Evolutionary conservation across 805 yeast species (phyloP).

Genomic region (Suhomyces kilbournensis): DNA sequence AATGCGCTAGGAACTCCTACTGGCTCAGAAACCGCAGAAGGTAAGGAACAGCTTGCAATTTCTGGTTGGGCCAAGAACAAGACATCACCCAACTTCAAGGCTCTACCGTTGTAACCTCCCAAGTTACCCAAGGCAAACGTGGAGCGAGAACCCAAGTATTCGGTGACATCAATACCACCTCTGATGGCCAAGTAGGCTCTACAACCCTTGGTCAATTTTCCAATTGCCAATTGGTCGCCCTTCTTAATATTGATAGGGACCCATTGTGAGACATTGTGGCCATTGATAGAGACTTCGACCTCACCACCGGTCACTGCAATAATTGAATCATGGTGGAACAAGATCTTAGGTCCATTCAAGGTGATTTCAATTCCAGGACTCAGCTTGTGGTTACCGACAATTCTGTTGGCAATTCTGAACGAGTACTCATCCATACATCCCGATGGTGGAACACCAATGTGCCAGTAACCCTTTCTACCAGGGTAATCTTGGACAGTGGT

Average conservation of each 20-base stretch:
- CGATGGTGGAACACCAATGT: conserved; percentile 95
- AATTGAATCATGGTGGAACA: conserved; percentile 78
- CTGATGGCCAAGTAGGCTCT: conserved; percentile 86
- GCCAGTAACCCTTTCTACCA: conserved; percentile 86
- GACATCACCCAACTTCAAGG: conserved; percentile 87
- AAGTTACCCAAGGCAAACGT: conserved; percentile 91
- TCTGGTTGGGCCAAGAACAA: conserved; percentile 80
- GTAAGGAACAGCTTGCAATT: conserved; percentile 62
- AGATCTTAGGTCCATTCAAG: conserved; percentile 77
- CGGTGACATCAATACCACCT: conserved; percentile 92
- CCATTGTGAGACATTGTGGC: conserved; percentile 56
- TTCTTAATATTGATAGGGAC: conserved; percentile 65
- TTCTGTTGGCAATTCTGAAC: conserved; percentile 82
- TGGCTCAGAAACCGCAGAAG: conserved; percentile 70
- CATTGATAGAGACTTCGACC: conserved; percentile 66
- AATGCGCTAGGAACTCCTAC: conserved; percentile 50
- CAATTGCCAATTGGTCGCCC: conserved; percentile 78
- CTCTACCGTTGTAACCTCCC: conserved; percentile 95
- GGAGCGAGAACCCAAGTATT: conserved; percentile 92
- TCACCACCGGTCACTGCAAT: conserved; percentile 88
- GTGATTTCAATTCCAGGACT: conserved; percentile 94
- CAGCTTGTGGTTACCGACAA: conserved; percentile 78
- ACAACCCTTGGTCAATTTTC: conserved; percentile 80
- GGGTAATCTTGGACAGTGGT: conserved; percentile 97
- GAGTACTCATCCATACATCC: conserved; percentile 97